These are phyloP conservation scores for Limonium bicolor DNA, from an alignment of 148 eudicot genomes.

Conservation along the genomic window DNA sequence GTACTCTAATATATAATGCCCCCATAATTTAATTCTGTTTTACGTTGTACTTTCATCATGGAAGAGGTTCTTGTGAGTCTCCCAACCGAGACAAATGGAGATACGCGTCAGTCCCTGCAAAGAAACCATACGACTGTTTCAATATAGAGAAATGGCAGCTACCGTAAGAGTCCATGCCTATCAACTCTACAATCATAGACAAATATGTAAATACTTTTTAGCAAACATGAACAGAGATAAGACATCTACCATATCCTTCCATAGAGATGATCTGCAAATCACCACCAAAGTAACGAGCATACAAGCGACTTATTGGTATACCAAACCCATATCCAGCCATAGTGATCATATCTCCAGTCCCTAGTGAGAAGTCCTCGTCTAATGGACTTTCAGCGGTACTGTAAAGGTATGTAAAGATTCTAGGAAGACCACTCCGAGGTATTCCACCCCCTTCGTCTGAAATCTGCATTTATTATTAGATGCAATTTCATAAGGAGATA, in stretches of 20 bases:
- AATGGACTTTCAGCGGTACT: conserved; percentile 84
- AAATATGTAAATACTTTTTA: no score
- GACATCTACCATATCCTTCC: conserved; percentile 99
- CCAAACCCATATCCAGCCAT: conserved; percentile 99
- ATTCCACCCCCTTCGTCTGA: conserved; percentile 99
- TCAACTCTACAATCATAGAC: no score
- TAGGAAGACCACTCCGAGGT: conserved; percentile 82
- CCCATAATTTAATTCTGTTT: no score
- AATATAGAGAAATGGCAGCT: no score
- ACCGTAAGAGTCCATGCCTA: no score
- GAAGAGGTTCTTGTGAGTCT: conserved; percentile 93
- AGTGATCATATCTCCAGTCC: conserved; percentile 38
- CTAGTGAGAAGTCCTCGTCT: conserved; percentile 30
- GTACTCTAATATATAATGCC: no score
- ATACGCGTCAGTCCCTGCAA: conserved; percentile 89
- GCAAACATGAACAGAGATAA: no score
- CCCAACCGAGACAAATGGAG: conserved; percentile 92
- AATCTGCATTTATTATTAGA: no score
- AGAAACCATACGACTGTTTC: no score
- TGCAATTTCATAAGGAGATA: no score
- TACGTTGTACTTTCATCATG: no score
- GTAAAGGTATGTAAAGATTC: conserved; percentile 82
- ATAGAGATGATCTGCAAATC: conserved; percentile 89
- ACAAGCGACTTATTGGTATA: conserved; percentile 85
- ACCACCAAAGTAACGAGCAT: conserved; percentile 94